Evolutionary conservation across 2,329 filamentous ascomycete species (phyloP).

Genomic region (Aspergillus vadensis): DNA sequence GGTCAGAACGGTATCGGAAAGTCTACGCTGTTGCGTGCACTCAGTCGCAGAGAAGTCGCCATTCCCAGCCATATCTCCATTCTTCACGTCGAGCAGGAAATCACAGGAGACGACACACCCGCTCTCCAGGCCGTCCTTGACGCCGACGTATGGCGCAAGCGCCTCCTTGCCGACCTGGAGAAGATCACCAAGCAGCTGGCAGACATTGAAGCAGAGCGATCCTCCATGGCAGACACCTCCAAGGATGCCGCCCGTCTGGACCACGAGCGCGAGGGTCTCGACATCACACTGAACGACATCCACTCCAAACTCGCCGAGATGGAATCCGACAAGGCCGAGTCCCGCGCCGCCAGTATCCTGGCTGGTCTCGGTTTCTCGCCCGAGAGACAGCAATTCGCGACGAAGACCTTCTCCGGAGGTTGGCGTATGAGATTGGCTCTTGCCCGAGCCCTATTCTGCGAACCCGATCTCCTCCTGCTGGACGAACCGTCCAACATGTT

Average conservation of each 20-base stretch:
- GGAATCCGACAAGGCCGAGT: conserved; percentile 98
- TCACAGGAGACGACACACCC: conserved; percentile 91
- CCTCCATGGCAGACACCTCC: conserved; percentile 85
- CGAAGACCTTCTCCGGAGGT: conserved; percentile 98
- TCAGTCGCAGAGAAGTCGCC: conserved; percentile 88
- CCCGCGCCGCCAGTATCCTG: conserved; percentile 90
- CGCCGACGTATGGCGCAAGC: conserved; percentile 97
- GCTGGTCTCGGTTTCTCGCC: conserved; percentile 95
- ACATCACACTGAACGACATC: conserved; percentile 87
- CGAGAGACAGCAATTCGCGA: conserved; percentile 87
- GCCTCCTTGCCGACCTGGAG: conserved; percentile 84
- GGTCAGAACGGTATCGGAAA: conserved; percentile 99
- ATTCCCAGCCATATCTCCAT: conserved; percentile 98
- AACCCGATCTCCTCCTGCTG: conserved; percentile 90
- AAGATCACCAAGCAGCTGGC: conserved; percentile 78
- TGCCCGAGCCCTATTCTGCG: conserved; percentile 93
- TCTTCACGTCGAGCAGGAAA: conserved; percentile 98
- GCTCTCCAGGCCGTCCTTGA: conserved; percentile 94
- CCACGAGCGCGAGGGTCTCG: conserved; percentile 82
- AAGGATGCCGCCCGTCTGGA: conserved; percentile 84
- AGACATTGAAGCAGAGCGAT: conserved; percentile 74
- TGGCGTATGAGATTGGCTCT: conserved; percentile 98
- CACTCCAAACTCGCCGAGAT: conserved; percentile 93
- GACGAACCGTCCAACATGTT: conserved; percentile 81
- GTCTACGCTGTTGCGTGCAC: conserved; percentile 87